Evolutionary conservation across 202 grass and related monocot genomes (phyloP), one percentile per base, ranked within the genome.

Genomic region (Schoenoplectus tabernaemontani): DNA sequence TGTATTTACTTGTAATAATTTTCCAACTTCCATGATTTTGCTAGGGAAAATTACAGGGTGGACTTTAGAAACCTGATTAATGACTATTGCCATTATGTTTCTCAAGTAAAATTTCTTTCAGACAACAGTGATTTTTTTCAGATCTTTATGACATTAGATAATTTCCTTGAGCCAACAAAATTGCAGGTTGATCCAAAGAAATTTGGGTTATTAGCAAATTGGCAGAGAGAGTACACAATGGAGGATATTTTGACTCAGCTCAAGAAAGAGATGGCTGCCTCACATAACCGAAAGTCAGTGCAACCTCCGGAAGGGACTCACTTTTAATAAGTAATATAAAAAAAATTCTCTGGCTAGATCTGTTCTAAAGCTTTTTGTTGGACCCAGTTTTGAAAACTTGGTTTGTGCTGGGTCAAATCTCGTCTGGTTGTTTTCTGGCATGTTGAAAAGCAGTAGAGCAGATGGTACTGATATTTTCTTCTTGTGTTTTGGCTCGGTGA

Each of bases 231-330:
- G 11, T 86, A 88, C 83, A 91, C 89, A 7, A 91, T 94, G 89
- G 92, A 94, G n/a, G 63, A 84, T 73, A 85, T 94, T 78, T 65
- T 94, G 61, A 86, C 86, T 39, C 86, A 91, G 64, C 89, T 94
- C 19, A 94, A 91, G 81, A 94, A 86, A 82, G 92, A 94, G 54
- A 94, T 94, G 92, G 85, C 89, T 7, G 2, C 63, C 2, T 60
- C 84, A 0, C 92, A 91, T 47, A 94, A 91, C 43, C 86, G 92
- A 36, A 94, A 94, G 80, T 72, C 89, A 41, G 83, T 86, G 24
- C 92, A 94, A 65, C 87, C 92, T 46, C 92, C 89, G 11, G 92
- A 94, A 75, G 92, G 89, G 30, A 89, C 92, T 24, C 88, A 91
- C 85, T 94, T 94, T 76, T 91, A 73, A 77, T 24, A 28, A 57